Evolutionary conservation across 805 yeast species (phyloP).

Genomic region (Suhomyces kilbournensis): DNA sequence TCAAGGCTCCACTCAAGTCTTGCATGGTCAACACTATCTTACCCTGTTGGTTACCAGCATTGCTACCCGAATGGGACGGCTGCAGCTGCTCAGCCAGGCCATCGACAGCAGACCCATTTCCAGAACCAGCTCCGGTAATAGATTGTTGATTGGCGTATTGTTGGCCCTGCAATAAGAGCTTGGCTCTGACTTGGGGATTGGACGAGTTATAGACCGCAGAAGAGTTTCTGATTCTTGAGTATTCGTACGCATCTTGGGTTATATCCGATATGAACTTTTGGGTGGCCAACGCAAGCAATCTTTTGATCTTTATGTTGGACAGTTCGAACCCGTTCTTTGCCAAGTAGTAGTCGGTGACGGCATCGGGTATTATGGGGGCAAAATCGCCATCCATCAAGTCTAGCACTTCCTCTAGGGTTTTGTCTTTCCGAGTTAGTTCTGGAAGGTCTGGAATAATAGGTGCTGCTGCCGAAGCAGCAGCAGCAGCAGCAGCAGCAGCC

Average conservation of each 20-base stretch:
- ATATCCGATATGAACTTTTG: constrained; percentile 93
- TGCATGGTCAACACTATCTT: constrained; percentile 90
- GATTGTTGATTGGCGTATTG: constrained; percentile 43
- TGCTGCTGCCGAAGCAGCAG: constrained; percentile 6
- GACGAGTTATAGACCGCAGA: constrained; percentile 82
- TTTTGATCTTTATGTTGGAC: constrained; percentile 66
- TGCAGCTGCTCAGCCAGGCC: constrained; percentile 37
- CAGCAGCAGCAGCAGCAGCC: constrained; percentile 1
- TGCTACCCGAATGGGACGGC: constrained; percentile 32
- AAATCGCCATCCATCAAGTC: constrained; percentile 84
- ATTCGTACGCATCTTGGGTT: constrained; percentile 95
- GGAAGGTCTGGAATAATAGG: constrained; percentile 50
- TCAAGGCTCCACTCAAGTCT: constrained; percentile 86
- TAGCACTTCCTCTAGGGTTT: constrained; percentile 77
- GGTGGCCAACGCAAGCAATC: constrained; percentile 89
- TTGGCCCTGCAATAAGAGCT: constrained; percentile 70
- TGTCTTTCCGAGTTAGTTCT: constrained; percentile 72
- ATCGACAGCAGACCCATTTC: constrained; percentile 19
- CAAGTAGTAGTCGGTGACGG: constrained; percentile 89
- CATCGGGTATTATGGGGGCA: constrained; percentile 90
- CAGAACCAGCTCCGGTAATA: constrained; percentile 21
- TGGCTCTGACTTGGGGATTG: constrained; percentile 82
- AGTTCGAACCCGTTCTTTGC: constrained; percentile 83
- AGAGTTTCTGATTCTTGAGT: constrained; percentile 85
- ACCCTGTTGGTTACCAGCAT: constrained; percentile 56